These are phyloP conservation scores for Eucalyptus marginata DNA, from an alignment of 345 rosid species.

Conservation along the genomic window DNA sequence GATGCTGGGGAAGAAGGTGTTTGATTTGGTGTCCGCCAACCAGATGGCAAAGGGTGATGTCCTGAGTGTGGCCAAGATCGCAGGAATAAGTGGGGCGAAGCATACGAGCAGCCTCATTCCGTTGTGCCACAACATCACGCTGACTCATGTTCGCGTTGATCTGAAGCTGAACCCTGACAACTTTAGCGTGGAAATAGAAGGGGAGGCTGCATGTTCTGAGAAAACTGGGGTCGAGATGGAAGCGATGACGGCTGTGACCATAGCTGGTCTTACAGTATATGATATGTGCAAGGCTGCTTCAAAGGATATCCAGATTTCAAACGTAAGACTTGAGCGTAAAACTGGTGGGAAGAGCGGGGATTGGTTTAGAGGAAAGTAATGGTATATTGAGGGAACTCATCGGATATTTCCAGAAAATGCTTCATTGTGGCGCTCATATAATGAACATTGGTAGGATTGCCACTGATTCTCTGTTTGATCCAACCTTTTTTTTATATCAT, in stretches of 20 bases:
- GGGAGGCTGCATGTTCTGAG: conserved; percentile 69
- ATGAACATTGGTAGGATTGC: background rate
- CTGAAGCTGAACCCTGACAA: conserved; percentile 46
- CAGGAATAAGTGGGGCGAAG: conserved; percentile 88
- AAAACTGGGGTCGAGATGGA: conserved; percentile 96
- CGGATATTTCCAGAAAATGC: background rate
- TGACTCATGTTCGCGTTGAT: conserved; percentile 63
- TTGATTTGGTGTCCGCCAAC: conserved; percentile 68
- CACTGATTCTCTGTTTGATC: background rate
- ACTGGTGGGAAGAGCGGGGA: conserved; percentile 83
- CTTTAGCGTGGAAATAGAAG: conserved; percentile 65
- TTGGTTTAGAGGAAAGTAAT: conserved; percentile 48
- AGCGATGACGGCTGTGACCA: conserved; percentile 73
- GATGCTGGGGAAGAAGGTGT: conserved; percentile 54
- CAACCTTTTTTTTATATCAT: background rate
- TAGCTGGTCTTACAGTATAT: conserved; percentile 83
- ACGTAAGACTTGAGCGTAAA: conserved; percentile 52
- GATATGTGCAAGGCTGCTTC: conserved; percentile 99
- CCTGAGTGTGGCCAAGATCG: conserved; percentile 79
- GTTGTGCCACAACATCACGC: conserved; percentile 69
- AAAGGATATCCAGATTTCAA: conserved; percentile 55
- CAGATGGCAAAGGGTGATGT: conserved; percentile 94
- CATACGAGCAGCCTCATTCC: conserved; percentile 80
- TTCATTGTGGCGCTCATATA: background rate
- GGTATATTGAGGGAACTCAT: background rate